Percentiles rank a stretch among this genome's conserved stretches.
Evolutionary conservation across 1,284 basidiomycete species (phyloP).

Genomic region (Melampsora abietis-canadensis): DNA sequence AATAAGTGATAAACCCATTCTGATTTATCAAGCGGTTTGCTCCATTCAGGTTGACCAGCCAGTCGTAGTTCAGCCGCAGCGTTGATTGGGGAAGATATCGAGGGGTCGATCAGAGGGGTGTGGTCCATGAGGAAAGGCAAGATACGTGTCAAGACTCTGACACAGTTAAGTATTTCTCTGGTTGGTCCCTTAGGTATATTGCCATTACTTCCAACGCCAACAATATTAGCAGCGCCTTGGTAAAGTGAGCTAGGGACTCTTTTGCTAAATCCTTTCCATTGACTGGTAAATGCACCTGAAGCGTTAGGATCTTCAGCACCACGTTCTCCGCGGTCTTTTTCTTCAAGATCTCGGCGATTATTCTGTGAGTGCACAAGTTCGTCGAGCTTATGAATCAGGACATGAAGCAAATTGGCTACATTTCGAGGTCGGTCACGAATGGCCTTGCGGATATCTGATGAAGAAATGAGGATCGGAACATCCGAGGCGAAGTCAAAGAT

Average conservation of each 20-base stretch:
- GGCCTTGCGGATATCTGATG: conserved; percentile 21
- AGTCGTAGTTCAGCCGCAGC: neutral
- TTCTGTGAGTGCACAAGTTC: conserved; percentile 16
- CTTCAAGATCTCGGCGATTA: neutral
- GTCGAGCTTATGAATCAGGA: conserved; percentile 22
- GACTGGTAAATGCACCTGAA: conserved; percentile 20
- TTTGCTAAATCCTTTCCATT: conserved; percentile 31
- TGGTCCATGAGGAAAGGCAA: conserved; percentile 31
- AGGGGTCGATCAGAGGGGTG: conserved; percentile 8
- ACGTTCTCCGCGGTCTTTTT: conserved; percentile 4
- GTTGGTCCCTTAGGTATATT: conserved; percentile 30
- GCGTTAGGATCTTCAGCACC: neutral
- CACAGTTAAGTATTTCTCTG: conserved; percentile 39
- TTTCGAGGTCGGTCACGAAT: conserved; percentile 21
- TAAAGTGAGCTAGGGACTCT: conserved; percentile 26
- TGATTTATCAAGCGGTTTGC: conserved; percentile 13
- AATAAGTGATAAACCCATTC: conserved; percentile 33
- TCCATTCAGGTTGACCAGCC: neutral
- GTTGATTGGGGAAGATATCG: neutral
- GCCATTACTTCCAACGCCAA: conserved; percentile 20
- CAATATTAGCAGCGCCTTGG: conserved; percentile 27
- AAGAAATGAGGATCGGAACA: conserved; percentile 33
- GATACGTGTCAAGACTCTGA: conserved; percentile 37
- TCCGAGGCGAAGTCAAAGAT: conserved; percentile 40
- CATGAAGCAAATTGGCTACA: conserved; percentile 15